Base-by-base conservation (phyloP, 768 basidiomycete genomes). In the Lactarius psammicola region DNA sequence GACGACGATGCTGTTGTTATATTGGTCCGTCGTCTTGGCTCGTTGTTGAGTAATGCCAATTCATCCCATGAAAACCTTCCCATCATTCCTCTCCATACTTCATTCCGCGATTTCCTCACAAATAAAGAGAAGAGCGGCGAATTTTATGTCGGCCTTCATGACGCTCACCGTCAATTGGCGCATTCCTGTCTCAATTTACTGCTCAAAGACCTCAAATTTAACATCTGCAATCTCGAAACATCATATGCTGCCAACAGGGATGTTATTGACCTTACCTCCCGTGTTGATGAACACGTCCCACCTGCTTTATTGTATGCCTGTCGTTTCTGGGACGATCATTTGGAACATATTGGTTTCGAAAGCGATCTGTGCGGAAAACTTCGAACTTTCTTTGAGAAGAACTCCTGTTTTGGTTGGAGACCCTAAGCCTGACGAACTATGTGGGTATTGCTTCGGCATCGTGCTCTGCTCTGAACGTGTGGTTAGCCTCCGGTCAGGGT, bases 321-420 rank as follows among this genome's bases (percentile, higher is more conserved):
- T 33, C 42, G 40, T 31, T 53, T 60, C 31, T 60, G 60, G 60
- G 60, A 60, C 6, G 28, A 49, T 17, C 60, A 60, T 17, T 44
- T 60, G 23, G 28, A 46, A 51, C 20, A 31, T 28, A 17, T 51
- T 46, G 10, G 26, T 38, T 60, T 60, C 9, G 44, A 46, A 11
- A 4, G 8, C 26, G 26, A 60, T 46, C 46, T 60, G 8, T 31
- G 11, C 9, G 20, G 18, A 26, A 46, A 53, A n/a, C n/a, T 60
- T 33, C 28, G 17, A 23, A 9, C 2, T 2, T 44, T 60, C n/a
- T 60, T 60, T 20, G 18, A 51, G 46, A 28, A 8, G 17, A 60
- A 23, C 30, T 60, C 33, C 33, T 46, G 4, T 60, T 60, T 44
- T 60, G 60, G 60, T 13, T 60, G 20, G 60, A 60, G n/a, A 31